Base-by-base conservation (phyloP, 1,284 basidiomycete species). In the Ustilago tritici region DNA sequence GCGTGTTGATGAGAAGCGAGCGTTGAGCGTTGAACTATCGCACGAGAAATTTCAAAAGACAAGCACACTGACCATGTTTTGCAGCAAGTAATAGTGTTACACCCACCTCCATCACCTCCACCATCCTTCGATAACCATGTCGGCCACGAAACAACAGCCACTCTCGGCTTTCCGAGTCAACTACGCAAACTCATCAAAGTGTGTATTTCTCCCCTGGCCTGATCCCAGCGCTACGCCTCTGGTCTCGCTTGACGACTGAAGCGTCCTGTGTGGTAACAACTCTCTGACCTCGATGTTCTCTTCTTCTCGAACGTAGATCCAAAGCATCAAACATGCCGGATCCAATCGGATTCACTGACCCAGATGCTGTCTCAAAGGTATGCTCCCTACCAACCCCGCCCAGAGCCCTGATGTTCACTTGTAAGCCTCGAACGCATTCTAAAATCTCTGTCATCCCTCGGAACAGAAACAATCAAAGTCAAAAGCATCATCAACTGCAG, bases 141-240 rank as follows among this genome's bases (percentile, higher is more conserved):
- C 49, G 12, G 28, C 49, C 11, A 50, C 28, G 28, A 41, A 58
- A 56, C 59, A 60, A 35, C 58, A 61, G 64, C 70, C 75, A 28
- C 70, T 77, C 15, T 69, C 75, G 49, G 69, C 75, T 0, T 77
- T 64, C 54, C 50, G 75, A 58, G 56, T 77, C 65, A 70, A 67
- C 60, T 77, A 77, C 34, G 65, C 62, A n/a, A 55, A 66, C 65
- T 49, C 65, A 10, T 65, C 69, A 56, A 76, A 72, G 73, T 76
- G 52, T 58, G 68, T 70, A n/a, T 35, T 15, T 31, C 17, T 10
- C 23, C 23, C 9, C 40, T 15, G 47, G 31, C 31, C n/a, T 50
- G 23, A 32, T 19, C 23, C 4, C 40, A 15, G 14, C 40, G 40
- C 17, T 17, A 38, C 36, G 36, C 36, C 14, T 38, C 9, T 41